Base-by-base conservation (phyloP, 768 basidiomycete species). In the Tremella yokohamensis region DNA sequence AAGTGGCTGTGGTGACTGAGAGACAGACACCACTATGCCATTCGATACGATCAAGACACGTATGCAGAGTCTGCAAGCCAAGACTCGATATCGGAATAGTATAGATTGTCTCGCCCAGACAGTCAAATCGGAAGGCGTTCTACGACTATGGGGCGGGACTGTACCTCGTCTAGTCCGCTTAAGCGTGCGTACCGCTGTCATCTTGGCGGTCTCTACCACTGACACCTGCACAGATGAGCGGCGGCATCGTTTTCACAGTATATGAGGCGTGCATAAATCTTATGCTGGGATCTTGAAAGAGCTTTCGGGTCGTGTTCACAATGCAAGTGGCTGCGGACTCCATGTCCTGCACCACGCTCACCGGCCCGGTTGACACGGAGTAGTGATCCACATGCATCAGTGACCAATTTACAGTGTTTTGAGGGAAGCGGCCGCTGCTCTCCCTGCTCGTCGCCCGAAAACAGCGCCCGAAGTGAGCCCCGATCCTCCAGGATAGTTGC, bases 141-240 rank as follows among this genome's bases (percentile, higher is more conserved):
- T 83, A 18, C 82, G 88, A 40, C 93, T 97, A 76, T 97, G 92
- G 92, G 87, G 87, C 0, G 93, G 92, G 4, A 89, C 91, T 4
- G 92, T 90, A 3, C 92, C 92, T 0, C 79, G 92, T 51, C 76
- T 97, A 20, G 83, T 83, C 3, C 82, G 92, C 15, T 75, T 97
- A 45, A 86, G 91, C 75, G 88, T 91, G 68, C 77, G 87, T 79
- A 13, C 18, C 19, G 7, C 6, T 8, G 2, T 7, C 22, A 11
- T 18, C 25, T 47, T 53, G 29, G 4, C 11, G 29, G 29, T 4
- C 29, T 34, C 29, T 34, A 11, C n/a, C n/a, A n/a, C 11, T 34
- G 29, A 34, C 29, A 53, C 19, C 6, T 12, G 34, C 48, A 4
- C 53, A 94, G 91, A 73, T 94, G 79, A 89, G 87, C 62, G 92